Evolutionary conservation across 352 stramenopile genomes (phyloP), one percentile per base, ranked within the genome.

Genomic region (Globisporangium middletonii): DNA sequence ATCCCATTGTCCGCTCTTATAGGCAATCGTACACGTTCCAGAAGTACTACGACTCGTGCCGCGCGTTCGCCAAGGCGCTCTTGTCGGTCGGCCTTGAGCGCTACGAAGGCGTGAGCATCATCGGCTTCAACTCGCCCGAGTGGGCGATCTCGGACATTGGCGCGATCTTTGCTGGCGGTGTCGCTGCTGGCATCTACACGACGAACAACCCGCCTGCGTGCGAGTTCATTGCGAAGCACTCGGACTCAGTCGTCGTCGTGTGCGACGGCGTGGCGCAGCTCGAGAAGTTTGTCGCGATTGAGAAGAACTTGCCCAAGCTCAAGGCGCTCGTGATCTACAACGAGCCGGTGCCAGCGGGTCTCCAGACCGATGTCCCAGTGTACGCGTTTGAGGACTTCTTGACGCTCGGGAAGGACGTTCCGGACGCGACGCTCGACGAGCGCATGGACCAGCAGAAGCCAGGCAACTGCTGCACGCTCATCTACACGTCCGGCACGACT

Each of bases 401-500:
- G 48, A 64, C 84, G 57, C 70, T 92, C 43, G 80, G 85, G 59
- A 75, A 72, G 23, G 69, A 88, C 43, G 73, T 94, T 13, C 65
- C 71, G 33, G 72, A 94, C 43, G 76, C 70, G 35, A 77, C 65
- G 12, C 64, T 97, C 3, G 55, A 91, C 55, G 77, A 86, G 49
- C 72, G 83, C 59, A 93, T 96, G 60, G 77, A 79, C 28, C 69
- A 62, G 4, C 79, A 94, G 63, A 88, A 91, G 61, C 88, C 89
- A 0, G 85, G 86, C 42, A 75, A 96, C 65, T 96, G 86, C 68
- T 90, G 80, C 68, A 86, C 88, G 59, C 73, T 98, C 50, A 97
- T 98, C 60, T 98, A 98, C 77, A 98, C 94, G 54, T 97, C 87
- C 30, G 95, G 95, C 60, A 98, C 94, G 59, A 98, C 95, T 18